Percentiles rank a stretch among this genome's conserved stretches.
These are phyloP conservation scores for Pilobolus umbonatus DNA, from an alignment of 192 early-diverging fungal genomes.

Conservation along the genomic window DNA sequence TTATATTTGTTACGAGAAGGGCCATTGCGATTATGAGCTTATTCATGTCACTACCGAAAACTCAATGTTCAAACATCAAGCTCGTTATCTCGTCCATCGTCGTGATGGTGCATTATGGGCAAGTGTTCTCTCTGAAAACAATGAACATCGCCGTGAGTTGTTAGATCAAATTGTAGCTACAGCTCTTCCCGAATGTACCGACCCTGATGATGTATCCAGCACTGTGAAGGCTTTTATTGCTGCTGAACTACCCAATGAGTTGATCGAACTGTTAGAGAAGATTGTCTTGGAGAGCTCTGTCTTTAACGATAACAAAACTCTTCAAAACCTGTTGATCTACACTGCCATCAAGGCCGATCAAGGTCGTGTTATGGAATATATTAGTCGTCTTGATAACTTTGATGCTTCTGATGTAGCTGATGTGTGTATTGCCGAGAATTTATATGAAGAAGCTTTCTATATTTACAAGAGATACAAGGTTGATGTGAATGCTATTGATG, in stretches of 20 bases:
- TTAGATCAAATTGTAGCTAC: constrained; percentile 93
- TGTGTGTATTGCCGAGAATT: constrained; percentile 81
- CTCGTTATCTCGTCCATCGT: constrained; percentile 90
- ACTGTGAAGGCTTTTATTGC: constrained; percentile 99
- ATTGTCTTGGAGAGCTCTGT: constrained; percentile 88
- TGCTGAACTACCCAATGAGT: constrained; percentile 90
- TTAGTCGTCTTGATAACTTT: constrained; percentile 91
- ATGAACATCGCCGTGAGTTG: constrained; percentile 79
- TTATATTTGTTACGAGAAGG: constrained; percentile 90
- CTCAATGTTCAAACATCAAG: constrained; percentile 99
- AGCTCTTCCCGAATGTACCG: constrained; percentile 89
- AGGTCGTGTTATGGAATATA: constrained; percentile 90
- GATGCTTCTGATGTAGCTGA: constrained; percentile 98
- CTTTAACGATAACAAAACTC: constrained; percentile 92
- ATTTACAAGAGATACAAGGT: constrained; percentile 96
- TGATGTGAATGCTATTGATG: constrained; percentile 82
- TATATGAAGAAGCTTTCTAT: constrained; percentile 94
- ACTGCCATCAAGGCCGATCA: constrained; percentile 97
- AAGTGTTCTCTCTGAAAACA: constrained; percentile 72
- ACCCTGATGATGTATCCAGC: constrained; percentile 96
- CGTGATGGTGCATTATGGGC: constrained; percentile 84
- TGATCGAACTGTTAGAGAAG: constrained; percentile 97
- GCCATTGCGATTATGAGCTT: constrained; percentile 91
- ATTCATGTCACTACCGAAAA: constrained; percentile 97
- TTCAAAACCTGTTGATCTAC: constrained; percentile 96